phyloP scores from a whole-genome alignment of 192 early-diverging fungal species.

The Umbelopsis vinacea region DNA sequence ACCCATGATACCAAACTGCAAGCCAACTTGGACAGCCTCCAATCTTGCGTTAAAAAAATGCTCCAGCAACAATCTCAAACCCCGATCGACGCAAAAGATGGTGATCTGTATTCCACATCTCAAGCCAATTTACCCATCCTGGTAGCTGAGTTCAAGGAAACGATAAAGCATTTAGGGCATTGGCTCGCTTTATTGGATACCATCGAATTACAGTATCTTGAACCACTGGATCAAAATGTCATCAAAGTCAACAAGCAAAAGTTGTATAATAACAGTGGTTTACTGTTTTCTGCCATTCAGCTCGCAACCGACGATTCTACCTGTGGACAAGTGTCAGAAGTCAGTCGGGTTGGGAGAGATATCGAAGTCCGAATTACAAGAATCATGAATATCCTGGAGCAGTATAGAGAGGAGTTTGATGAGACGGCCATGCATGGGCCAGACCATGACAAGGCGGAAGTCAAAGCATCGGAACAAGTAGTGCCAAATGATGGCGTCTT shows the following conservation, averaged over 20 bases:
- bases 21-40: conserved; percentile 6
- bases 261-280: conserved; percentile 37
- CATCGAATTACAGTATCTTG: conserved; percentile 20
- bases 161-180: conserved; percentile 28
- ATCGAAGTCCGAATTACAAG: conserved; percentile 23
- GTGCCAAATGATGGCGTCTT: background rate
- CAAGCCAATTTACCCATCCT: conserved; percentile 26
- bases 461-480: conserved; percentile 1
- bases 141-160: conserved; percentile 3
- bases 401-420: conserved; percentile 26
- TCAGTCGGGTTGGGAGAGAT: conserved; percentile 22
- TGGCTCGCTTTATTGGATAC: conserved; percentile 31
- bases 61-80: background rate
- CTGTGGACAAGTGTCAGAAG: background rate
- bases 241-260: conserved; percentile 36
- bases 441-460: background rate
- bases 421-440: background rate
- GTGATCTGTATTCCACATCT: conserved; percentile 23
- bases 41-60: background rate
- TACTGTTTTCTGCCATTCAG: conserved; percentile 35
- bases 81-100: background rate
- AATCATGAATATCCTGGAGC: conserved; percentile 31
- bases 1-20: background rate
- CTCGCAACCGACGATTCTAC: conserved; percentile 28
- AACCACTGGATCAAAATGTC: conserved; percentile 20